A percentile compares a stretch with the other conserved stretches of the same genome.
phyloP scores from a whole-genome alignment of 2,329 filamentous ascomycete species.

The Pseudogymnoascus sp. region DNA sequence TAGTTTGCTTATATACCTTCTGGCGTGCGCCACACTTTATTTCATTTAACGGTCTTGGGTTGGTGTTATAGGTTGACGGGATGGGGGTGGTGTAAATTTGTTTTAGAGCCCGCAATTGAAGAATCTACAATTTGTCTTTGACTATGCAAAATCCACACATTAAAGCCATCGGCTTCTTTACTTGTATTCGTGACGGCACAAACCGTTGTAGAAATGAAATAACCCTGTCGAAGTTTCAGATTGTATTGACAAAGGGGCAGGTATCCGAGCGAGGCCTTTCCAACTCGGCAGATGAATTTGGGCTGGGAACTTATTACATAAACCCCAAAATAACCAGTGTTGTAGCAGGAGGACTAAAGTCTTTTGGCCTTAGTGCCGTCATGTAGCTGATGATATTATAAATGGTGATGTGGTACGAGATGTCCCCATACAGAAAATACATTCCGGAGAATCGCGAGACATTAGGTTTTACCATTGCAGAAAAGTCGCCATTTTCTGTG shows the following conservation, averaged over 20 bases:
- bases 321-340: background rate
- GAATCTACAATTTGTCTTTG: background rate
- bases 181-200: background rate
- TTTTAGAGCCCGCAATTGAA: background rate
- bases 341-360: background rate
- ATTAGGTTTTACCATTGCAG: background rate
- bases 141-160: background rate
- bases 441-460: background rate
- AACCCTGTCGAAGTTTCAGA: background rate
- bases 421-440: background rate
- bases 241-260: background rate
- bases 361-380: background rate
- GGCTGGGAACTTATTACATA: background rate
- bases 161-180: background rate
- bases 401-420: no score
- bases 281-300: background rate
- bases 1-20: conserved; percentile 6
- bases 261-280: background rate
- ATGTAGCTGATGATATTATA: background rate
- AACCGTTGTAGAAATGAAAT: background rate
- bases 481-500: background rate
- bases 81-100: background rate
- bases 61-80: background rate
- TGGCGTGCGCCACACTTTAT: background rate
- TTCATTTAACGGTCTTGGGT: conserved; percentile 5